Percentiles rank a stretch among this genome's conserved stretches.
Conservation (phyloP, 2,329 filamentous ascomycete genomes). For the Aureobasidium namibiae region DNA sequence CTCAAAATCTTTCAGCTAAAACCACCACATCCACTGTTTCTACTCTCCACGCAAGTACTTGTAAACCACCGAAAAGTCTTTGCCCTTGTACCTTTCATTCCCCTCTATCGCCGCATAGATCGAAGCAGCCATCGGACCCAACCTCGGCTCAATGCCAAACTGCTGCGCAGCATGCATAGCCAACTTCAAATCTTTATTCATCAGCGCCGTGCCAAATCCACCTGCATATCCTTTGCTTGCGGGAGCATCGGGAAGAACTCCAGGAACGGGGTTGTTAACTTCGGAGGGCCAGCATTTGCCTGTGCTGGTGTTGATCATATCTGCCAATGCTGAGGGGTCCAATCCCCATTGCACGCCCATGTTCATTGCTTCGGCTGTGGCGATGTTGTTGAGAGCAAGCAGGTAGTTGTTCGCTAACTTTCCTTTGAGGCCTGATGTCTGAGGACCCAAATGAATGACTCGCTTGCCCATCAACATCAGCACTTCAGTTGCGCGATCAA, state of each 20-base stretch:
- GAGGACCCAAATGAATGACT: slow-evolving; percentile 75
- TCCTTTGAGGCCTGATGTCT: slow-evolving; percentile 77
- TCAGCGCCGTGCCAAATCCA: slow-evolving; percentile 42
- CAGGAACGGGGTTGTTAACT: slow-evolving; percentile 87
- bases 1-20: no score
- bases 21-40: neutral
- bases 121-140: slow-evolving; percentile 38
- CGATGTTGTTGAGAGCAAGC: slow-evolving; percentile 83
- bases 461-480: slow-evolving; percentile 78
- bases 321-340: slow-evolving; percentile 60
- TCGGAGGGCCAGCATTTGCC: slow-evolving; percentile 96
- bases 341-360: slow-evolving; percentile 56
- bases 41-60: slow-evolving; percentile 41
- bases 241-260: slow-evolving; percentile 69
- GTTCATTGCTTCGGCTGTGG: slow-evolving; percentile 59
- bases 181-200: slow-evolving; percentile 42
- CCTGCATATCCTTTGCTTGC: slow-evolving; percentile 61
- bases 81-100: slow-evolving; percentile 37
- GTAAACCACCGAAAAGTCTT: slow-evolving; percentile 45
- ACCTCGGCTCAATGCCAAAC: slow-evolving; percentile 34
- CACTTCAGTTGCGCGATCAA: slow-evolving; percentile 58
- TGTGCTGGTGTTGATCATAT: slow-evolving; percentile 86
- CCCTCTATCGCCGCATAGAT: slow-evolving; percentile 39
- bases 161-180: slow-evolving; percentile 40
- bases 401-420: slow-evolving; percentile 98